Conservation (phyloP, 139 green algal genomes). For the Picochlorum sp. region DNA sequence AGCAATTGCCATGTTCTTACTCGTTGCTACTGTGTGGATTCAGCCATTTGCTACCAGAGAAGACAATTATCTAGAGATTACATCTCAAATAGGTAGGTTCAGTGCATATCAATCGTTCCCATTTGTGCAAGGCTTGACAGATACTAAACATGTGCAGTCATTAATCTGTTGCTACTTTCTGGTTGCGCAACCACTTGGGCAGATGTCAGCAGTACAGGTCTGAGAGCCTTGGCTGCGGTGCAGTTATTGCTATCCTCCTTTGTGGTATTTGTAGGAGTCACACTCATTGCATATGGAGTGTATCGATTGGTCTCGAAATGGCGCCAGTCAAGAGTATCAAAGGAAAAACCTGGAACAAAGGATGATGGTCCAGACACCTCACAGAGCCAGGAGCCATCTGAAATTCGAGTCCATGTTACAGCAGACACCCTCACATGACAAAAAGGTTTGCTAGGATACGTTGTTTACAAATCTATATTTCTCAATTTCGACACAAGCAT, state of each 20-base stretch:
- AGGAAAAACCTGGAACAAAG: no score
- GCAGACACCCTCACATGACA: no score
- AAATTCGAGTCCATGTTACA: no score
- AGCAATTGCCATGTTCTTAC: constrained; percentile 16
- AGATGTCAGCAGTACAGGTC: constrained; percentile 1
- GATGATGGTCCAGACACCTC: no score
- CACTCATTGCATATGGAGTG: background rate
- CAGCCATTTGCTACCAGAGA: constrained; percentile 15
- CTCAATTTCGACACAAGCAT: no score
- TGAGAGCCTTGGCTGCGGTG: background rate
- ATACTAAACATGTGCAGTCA: background rate
- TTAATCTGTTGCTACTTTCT: constrained; percentile 30
- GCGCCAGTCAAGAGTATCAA: no score
- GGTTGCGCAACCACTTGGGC: constrained; percentile 29
- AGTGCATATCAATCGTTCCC: background rate
- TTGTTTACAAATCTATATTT: no score
- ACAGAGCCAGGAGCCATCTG: no score
- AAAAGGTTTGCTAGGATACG: no score
- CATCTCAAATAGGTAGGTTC: constrained; percentile 6
- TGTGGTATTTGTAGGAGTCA: constrained; percentile 6
- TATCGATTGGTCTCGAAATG: background rate
- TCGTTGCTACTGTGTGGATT: constrained; percentile 12
- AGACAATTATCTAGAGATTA: constrained; percentile 33
- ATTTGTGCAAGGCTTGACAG: background rate
- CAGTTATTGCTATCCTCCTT: constrained; percentile 22